Conservation (phyloP, 176 grass and related monocot species). For the Puccinellia tenuiflora region DNA sequence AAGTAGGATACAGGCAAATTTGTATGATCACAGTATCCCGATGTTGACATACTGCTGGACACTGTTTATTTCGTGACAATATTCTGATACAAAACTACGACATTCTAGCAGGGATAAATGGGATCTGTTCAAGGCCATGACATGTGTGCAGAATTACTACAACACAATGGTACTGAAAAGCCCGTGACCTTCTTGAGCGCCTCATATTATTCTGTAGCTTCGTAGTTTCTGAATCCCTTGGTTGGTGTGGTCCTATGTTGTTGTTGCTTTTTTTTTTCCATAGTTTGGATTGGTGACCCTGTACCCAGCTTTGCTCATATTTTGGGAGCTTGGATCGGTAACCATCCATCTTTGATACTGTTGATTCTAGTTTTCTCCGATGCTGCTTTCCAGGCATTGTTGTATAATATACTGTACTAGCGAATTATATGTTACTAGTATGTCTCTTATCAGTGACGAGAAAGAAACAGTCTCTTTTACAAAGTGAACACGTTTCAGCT, state of each 20-base stretch:
- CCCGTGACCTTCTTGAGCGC: background rate
- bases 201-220: background rate
- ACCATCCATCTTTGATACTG: background rate
- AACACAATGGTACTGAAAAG: background rate
- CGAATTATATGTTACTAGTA: background rate
- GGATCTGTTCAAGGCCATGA: background rate
- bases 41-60: background rate
- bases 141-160: background rate
- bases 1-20: background rate
- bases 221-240: background rate
- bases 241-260: background rate
- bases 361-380: background rate
- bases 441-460: background rate
- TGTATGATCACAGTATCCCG: background rate
- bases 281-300: background rate
- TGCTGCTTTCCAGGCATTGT: background rate
- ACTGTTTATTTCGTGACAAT: background rate
- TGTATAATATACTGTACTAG: background rate
- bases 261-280: background rate
- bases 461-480: background rate
- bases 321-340: background rate
- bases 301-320: background rate
- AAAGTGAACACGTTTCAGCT: background rate
- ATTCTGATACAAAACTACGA: background rate
- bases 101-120: slow-evolving; percentile 14